Evolutionary conservation across 1,284 basidiomycete species (phyloP), one percentile per base, ranked within the genome.

Genomic region (Puccinia coronata): DNA sequence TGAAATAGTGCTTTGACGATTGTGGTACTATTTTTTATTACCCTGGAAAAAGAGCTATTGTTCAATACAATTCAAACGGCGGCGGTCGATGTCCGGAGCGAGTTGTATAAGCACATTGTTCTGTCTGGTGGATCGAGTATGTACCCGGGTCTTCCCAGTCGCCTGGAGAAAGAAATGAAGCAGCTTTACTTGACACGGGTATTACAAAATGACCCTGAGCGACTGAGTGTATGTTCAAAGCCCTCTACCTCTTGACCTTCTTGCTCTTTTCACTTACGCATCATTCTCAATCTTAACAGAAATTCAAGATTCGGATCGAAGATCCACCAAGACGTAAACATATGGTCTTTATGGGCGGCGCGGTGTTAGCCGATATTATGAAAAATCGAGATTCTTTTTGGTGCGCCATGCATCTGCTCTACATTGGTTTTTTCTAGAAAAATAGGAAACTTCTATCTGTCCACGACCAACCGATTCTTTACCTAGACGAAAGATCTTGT

Each of bases 111-210:
- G 87, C 96, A 99, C 87, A 92, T 99, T 85, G 96, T 99, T 20
- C 91, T 99, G 25, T 96, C 94, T 18, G 97, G 97, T 72, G 97
- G 97, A 28, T 96, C 94, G 28, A 95, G 92, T 86, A 99, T 99
- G 96, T 99, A 99, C 87, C 96, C 97, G 31, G 97, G 97, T 39
- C 90, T 99, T 83, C 97, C 96, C 6, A 95, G 92, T 86, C 91
- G 96, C 61, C 89, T 99, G 67, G 97, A 99, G 88, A 99, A 99
- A 88, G 97, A 99, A 88, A 95, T 99, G 93, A 99, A 99, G 88
- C 96, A 99, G 87, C 89, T 99, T 57, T 96, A 98, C 87, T 90
- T 99, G 82, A 93, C 94, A 8, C 90, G 92, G 25, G 94, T 98
- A 18, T 89, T 99, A 70, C 89, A 90, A 76, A 91, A 92, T n/a